Base-by-base conservation (phyloP, 1,139 yeast genomes). In the Pichia sp. region DNA sequence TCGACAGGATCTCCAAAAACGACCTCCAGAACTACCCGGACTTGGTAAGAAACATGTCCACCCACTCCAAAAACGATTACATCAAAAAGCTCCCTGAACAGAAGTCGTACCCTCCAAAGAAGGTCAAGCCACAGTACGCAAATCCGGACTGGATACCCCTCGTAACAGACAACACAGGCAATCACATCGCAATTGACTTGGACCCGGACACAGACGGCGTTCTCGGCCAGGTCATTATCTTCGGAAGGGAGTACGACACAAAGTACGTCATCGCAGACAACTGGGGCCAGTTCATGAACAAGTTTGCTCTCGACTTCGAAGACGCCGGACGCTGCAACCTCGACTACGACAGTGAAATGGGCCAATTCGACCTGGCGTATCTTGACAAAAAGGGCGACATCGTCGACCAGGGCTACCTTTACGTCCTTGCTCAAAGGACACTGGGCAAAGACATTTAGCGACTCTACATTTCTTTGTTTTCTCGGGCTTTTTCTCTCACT, bases 121-220 rank as follows among this genome's bases (percentile, higher is more conserved):
- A 82, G 8, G 75, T 90, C 36, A 88, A 87, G 65, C 76, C 79
- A 2, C 82, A 81, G 1, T 92, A 88, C 71, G 93, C 97, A 2
- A 90, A 90, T 69, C 84, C 90, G 6, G 82, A 80, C 66, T 92
- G 98, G 98, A 85, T 92, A 53, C 98, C 98, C 1, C 70, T 92
- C 47, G 81, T 90, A 23, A 88, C 95, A 11, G 98, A 92, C 68
- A 84, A 82, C 57, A 85, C 87, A 10, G 98, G 98, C 19, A 92
- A 92, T 71, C 90, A 90, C 66, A 84, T 92, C 53, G 98, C 92
- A 50, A 77, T 92, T 13, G 98, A 92, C 70, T 75, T 92, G 58
- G 87, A 93, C 2, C 97, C 97, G 1, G 96, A 89, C 4, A 75
- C 82, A 3, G 71, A 74, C 16, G 96, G 96, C 36, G 75, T 72